Conservation (phyloP, 2,329 filamentous ascomycete genomes). For the Bipolaris gigantea region DNA sequence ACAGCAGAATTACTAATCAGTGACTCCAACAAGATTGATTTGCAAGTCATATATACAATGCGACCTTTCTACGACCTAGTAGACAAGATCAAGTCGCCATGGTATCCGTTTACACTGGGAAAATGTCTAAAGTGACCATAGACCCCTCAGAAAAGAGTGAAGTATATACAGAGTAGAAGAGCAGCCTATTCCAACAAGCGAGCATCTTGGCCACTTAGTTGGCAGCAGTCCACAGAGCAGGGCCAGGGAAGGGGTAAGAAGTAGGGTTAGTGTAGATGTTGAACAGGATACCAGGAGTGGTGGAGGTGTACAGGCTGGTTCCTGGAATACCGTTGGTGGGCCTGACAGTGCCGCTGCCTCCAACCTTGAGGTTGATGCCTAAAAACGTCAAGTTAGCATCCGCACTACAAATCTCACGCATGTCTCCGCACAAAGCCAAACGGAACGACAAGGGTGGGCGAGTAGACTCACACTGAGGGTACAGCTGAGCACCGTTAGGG, state of each 20-base stretch:
- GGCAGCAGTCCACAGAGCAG: constrained; percentile 40
- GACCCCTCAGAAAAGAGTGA: neutral
- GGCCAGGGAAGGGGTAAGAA: constrained; percentile 44
- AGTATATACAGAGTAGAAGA: neutral
- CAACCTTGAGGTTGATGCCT: constrained; percentile 45
- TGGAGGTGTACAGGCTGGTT: constrained; percentile 47
- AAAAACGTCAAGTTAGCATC: neutral
- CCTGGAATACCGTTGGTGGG: constrained; percentile 44
- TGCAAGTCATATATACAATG: too few relatives aligned
- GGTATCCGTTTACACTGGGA: too few relatives aligned
- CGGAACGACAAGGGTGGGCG: neutral
- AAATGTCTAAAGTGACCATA: neutral
- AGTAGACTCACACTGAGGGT: constrained; percentile 50
- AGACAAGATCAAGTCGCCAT: too few relatives aligned
- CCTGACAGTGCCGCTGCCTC: constrained; percentile 47
- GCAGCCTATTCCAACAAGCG: neutral
- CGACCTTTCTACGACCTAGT: too few relatives aligned
- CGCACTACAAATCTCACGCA: neutral
- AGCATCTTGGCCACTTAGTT: constrained; percentile 19
- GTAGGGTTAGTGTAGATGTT: constrained; percentile 42
- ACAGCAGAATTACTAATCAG: too few relatives aligned
- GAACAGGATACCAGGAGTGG: constrained; percentile 50
- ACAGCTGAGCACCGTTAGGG: constrained; percentile 55
- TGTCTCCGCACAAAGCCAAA: neutral
- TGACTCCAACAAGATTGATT: too few relatives aligned